Evolutionary conservation across 108 stramenopile species (phyloP).

Genomic region (Fistulifera pelliculosa): DNA sequence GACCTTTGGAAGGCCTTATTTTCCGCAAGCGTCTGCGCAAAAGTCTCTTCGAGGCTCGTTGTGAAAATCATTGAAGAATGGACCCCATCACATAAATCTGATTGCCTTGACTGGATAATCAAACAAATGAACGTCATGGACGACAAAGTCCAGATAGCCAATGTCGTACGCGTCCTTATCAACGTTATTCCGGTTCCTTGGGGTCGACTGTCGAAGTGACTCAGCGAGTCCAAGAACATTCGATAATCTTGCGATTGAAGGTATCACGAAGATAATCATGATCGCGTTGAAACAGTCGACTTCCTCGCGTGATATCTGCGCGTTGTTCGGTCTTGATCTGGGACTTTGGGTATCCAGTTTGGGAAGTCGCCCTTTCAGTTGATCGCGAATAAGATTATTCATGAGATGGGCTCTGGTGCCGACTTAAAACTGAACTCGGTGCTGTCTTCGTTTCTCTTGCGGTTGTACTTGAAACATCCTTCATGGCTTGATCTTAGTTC

Average conservation of each 20-base stretch:
- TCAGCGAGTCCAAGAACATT: too few species aligned
- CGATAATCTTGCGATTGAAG: too few species aligned
- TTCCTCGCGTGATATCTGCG: too few species aligned
- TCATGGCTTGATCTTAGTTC: constrained; percentile 30
- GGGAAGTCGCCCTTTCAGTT: constrained; percentile 3
- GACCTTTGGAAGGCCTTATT: constrained; percentile 34
- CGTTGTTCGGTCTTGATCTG: too few species aligned
- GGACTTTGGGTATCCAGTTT: not conserved
- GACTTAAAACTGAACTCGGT: not conserved
- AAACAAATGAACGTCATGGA: constrained; percentile 16
- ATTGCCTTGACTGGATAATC: constrained; percentile 26
- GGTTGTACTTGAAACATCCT: constrained; percentile 46
- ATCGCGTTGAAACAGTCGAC: too few species aligned
- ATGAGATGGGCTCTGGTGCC: not conserved
- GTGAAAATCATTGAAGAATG: constrained; percentile 33
- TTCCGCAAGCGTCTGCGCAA: not conserved
- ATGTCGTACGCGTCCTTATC: too few species aligned
- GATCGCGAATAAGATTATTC: constrained; percentile 11
- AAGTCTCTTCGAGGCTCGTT: not conserved
- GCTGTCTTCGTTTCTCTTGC: constrained; percentile 24
- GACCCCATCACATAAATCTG: constrained; percentile 24
- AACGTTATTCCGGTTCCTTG: too few species aligned
- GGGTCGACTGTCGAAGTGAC: too few species aligned
- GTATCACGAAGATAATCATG: too few species aligned
- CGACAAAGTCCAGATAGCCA: constrained; percentile 1